Conservation (phyloP, 257 asterid genomes). For the Scutellaria baicalensis region DNA sequence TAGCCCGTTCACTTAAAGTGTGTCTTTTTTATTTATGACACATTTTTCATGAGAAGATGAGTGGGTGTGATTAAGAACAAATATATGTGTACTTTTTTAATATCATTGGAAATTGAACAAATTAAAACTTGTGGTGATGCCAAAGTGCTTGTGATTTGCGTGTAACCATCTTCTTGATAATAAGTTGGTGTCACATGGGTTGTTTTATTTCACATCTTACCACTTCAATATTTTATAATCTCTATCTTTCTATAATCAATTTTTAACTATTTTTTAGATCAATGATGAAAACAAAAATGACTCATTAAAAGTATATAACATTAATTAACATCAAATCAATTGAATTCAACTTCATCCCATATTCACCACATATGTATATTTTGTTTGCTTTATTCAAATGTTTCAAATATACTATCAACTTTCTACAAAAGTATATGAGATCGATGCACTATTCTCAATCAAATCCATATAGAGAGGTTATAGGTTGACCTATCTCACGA, state of each 20-base stretch:
- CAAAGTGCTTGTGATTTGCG: slow-evolving; percentile 36
- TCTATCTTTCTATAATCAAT: neutral
- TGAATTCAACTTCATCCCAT: too few relatives aligned
- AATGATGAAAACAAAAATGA: neutral
- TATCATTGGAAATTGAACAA: slow-evolving; percentile 28
- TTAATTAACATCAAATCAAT: neutral
- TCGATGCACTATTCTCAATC: too few relatives aligned
- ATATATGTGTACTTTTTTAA: neutral
- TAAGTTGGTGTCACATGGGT: slow-evolving; percentile 54
- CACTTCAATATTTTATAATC: neutral
- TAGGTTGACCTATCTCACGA: too few relatives aligned
- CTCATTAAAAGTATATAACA: too few relatives aligned
- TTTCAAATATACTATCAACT: too few relatives aligned
- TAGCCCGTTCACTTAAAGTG: slow-evolving; percentile 5
- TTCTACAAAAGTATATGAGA: too few relatives aligned
- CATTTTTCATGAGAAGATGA: slow-evolving; percentile 20
- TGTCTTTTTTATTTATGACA: slow-evolving; percentile 22
- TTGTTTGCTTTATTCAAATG: too few relatives aligned
- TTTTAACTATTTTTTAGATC: neutral
- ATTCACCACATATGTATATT: too few relatives aligned
- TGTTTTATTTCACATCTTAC: slow-evolving; percentile 22
- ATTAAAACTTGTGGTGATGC: slow-evolving; percentile 23
- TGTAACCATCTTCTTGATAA: slow-evolving; percentile 2
- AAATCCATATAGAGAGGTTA: too few relatives aligned
- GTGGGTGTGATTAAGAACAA: slow-evolving; percentile 12